Percentiles rank a stretch among this genome's conserved stretches.
phyloP scores from a whole-genome alignment of 2,329 filamentous ascomycete species.

The Rhynchosporium secalis region DNA sequence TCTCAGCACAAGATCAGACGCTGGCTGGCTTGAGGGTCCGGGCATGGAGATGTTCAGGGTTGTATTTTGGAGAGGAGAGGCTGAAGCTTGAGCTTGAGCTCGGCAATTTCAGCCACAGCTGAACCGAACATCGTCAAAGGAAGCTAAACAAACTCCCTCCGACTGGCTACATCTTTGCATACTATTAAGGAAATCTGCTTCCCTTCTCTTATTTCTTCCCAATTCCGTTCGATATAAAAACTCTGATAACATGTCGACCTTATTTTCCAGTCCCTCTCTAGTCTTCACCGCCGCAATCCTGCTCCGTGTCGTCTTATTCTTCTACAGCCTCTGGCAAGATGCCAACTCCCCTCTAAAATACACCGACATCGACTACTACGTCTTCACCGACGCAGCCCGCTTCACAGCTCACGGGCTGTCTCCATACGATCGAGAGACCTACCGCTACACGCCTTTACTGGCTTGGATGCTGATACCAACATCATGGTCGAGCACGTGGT shows the following conservation, averaged over 20 bases:
- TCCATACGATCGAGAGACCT: constrained; percentile 89
- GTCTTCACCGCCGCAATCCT: constrained; percentile 59
- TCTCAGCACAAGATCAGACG: constrained; percentile 6
- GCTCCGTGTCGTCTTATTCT: constrained; percentile 71
- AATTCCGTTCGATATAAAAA: background rate
- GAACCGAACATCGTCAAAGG: background rate
- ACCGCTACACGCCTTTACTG: constrained; percentile 92
- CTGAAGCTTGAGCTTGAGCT: constrained; percentile 9
- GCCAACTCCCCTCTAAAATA: constrained; percentile 91
- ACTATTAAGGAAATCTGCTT: background rate
- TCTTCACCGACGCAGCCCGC: constrained; percentile 93
- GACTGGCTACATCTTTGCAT: background rate
- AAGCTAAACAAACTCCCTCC: constrained; percentile 1
- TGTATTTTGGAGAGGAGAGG: background rate
- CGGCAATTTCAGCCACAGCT: constrained; percentile 18
- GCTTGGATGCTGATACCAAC: constrained; percentile 90
- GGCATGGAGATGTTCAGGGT: constrained; percentile 9
- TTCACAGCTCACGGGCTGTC: constrained; percentile 66
- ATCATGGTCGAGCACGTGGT: constrained; percentile 55
- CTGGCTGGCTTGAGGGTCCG: background rate
- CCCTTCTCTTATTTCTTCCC: background rate
- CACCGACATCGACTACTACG: constrained; percentile 97
- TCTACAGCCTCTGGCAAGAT: constrained; percentile 93
- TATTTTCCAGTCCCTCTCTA: constrained; percentile 43
- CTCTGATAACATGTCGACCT: constrained; percentile 23